Evolutionary conservation across 2,329 filamentous ascomycete genomes (phyloP).

Genomic region (Phaeophleospora eucalypticola): DNA sequence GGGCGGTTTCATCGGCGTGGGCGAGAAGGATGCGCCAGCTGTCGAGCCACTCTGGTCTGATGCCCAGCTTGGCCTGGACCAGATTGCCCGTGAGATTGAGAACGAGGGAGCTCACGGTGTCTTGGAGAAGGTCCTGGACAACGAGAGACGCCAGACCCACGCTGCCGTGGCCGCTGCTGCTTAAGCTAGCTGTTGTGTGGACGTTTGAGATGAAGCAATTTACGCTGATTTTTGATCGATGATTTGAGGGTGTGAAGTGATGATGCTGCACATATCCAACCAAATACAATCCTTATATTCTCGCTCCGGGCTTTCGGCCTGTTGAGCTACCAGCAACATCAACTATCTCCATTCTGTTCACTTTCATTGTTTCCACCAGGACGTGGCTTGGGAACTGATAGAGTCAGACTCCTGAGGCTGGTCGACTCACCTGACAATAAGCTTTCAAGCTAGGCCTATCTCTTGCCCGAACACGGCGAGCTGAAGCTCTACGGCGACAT

Average conservation of each 20-base stretch:
- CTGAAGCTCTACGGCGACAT: not conserved
- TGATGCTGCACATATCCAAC: not conserved
- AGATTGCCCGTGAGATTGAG: constrained; percentile 60
- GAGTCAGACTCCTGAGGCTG: no score
- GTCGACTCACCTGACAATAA: no score
- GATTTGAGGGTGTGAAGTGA: not conserved
- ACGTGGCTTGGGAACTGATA: no score
- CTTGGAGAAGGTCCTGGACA: constrained; percentile 47
- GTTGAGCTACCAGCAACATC: constrained; percentile 4
- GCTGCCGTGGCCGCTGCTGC: constrained; percentile 42
- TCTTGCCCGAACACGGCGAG: not conserved
- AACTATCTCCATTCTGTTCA: not conserved
- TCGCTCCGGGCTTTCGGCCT: constrained; percentile 7
- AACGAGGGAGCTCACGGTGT: constrained; percentile 41
- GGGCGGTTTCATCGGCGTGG: constrained; percentile 93
- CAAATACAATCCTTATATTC: constrained; percentile 9
- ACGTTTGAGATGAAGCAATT: not conserved
- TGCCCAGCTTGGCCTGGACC: constrained; percentile 73
- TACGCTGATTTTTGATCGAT: constrained; percentile 5
- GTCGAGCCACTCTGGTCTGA: constrained; percentile 86
- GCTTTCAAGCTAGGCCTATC: not conserved
- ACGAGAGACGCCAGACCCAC: constrained; percentile 41
- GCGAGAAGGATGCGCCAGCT: constrained; percentile 59
- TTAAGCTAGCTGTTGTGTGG: not conserved
- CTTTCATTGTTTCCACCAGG: no score